Percentiles rank a stretch among this genome's conserved stretches.
Evolutionary conservation across 1,284 basidiomycete genomes (phyloP).

Genomic region (Pisolithus thermaeus): DNA sequence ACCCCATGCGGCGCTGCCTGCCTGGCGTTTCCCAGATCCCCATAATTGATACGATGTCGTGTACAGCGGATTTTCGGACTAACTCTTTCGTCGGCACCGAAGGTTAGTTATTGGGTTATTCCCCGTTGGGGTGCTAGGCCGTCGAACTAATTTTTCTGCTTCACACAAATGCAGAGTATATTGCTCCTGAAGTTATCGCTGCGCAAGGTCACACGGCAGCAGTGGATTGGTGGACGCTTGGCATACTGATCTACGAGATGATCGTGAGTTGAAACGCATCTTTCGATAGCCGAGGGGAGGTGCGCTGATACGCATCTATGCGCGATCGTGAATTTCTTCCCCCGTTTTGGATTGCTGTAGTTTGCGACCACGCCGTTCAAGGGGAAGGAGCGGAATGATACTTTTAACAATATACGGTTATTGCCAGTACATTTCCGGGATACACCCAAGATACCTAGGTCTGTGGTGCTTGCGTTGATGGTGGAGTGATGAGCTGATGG

Average conservation of each 20-base stretch:
- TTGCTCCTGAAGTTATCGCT: constrained; percentile 98
- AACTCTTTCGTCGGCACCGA: constrained; percentile 99
- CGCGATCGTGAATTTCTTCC: too few relatives aligned
- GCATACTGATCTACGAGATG: constrained; percentile 99
- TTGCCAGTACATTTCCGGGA: constrained; percentile 88
- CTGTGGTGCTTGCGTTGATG: constrained; percentile 31
- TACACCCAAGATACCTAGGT: constrained; percentile 78
- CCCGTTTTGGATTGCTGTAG: constrained; percentile 35
- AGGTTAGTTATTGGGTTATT: constrained; percentile 46
- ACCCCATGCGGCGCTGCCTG: constrained; percentile 13
- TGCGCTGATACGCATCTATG: too few relatives aligned
- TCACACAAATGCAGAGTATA: constrained; percentile 69
- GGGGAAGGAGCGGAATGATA: constrained; percentile 89
- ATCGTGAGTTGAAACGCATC: constrained; percentile 67
- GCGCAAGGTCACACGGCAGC: constrained; percentile 97
- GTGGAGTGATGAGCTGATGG: constrained; percentile 5
- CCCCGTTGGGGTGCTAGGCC: constrained; percentile 18
- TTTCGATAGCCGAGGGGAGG: constrained; percentile 1
- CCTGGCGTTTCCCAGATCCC: constrained; percentile 52
- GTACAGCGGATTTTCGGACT: constrained; percentile 95
- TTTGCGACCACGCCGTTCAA: constrained; percentile 99
- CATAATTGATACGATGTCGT: constrained; percentile 93
- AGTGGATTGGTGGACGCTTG: constrained; percentile 99
- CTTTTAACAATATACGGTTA: constrained; percentile 93
- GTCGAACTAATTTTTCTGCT: constrained; percentile 21